phyloP scores from a whole-genome alignment of 148 eudicot species.

The Amaranthus cruentus region DNA sequence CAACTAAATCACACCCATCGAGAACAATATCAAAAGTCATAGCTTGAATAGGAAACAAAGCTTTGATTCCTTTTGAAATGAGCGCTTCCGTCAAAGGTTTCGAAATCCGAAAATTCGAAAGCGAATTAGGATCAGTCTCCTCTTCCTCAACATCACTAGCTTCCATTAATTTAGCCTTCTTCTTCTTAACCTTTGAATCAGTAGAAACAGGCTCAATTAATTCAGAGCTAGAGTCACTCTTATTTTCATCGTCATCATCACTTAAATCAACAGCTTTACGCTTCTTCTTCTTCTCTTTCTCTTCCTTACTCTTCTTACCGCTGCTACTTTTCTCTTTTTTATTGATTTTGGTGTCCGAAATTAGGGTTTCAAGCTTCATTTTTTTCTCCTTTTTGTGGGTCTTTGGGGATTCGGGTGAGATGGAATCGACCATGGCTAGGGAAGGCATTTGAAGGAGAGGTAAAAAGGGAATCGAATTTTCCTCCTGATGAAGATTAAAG shows the following conservation, averaged over 20 bases:
- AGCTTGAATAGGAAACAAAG: conserved; percentile 89
- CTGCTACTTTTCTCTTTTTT: conserved; percentile 22
- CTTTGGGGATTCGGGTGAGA: conserved; percentile 23
- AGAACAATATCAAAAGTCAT: conserved; percentile 62
- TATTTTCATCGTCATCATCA: conserved; percentile 22
- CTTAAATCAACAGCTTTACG: conserved; percentile 36
- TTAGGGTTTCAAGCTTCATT: conserved; percentile 17
- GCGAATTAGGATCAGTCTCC: conserved; percentile 49
- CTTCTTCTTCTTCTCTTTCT: conserved; percentile 43
- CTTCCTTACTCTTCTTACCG: conserved; percentile 2
- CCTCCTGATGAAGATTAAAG: conserved; percentile 17
- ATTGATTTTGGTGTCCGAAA: conserved; percentile 27
- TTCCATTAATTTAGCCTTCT: conserved; percentile 30
- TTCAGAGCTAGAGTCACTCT: conserved; percentile 46
- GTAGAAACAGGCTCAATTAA: conserved; percentile 34
- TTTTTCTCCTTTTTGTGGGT: conserved; percentile 29
- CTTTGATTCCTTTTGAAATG: conserved; percentile 61
- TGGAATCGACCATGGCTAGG: conserved; percentile 22
- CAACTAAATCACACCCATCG: conserved; percentile 83
- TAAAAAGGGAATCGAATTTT: conserved; percentile 12
- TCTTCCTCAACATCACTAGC: conserved; percentile 27
- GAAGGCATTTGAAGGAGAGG: conserved; percentile 41
- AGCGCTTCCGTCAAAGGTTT: conserved; percentile 51
- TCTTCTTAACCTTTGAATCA: conserved; percentile 38
- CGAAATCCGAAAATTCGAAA: conserved; percentile 68